Conservation (phyloP, 106 monocot species). For the Dioscorea dumetorum region DNA sequence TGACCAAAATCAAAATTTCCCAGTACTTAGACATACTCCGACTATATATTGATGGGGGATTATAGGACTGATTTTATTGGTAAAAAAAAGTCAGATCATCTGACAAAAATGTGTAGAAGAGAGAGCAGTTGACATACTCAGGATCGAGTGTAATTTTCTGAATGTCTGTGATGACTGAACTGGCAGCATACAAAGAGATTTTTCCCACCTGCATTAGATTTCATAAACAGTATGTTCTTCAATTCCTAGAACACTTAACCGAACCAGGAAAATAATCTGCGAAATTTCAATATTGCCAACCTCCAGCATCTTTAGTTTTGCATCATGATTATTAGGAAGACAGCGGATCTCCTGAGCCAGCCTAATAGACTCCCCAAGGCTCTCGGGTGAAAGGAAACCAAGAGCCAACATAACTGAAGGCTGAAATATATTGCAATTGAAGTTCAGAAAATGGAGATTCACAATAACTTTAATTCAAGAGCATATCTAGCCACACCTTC, state of each 20-base stretch:
- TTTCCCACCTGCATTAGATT: constrained; percentile 64
- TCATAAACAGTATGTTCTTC: neutral
- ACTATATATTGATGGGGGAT: too few relatives aligned
- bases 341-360: constrained; percentile 81
- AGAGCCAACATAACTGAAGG: constrained; percentile 73
- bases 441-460: too few relatives aligned
- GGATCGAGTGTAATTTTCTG: constrained; percentile 81
- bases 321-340: constrained; percentile 74
- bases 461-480: too few relatives aligned
- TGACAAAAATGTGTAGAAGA: neutral
- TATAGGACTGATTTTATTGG: neutral
- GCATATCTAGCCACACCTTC: too few relatives aligned
- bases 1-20: neutral
- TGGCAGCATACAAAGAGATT: constrained; percentile 87
- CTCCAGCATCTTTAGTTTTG: constrained; percentile 88
- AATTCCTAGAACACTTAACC: neutral
- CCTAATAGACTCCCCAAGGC: constrained; percentile 53
- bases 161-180: constrained; percentile 82
- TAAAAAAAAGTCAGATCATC: neutral
- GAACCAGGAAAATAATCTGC: neutral
- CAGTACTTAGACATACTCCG: neutral
- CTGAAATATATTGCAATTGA: constrained; percentile 17
- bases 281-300: constrained; percentile 13
- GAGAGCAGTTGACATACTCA: constrained; percentile 29
- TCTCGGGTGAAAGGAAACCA: constrained; percentile 83